Base-by-base conservation (phyloP, 1,139 yeast genomes). In the Arxiozyma bovina region DNA sequence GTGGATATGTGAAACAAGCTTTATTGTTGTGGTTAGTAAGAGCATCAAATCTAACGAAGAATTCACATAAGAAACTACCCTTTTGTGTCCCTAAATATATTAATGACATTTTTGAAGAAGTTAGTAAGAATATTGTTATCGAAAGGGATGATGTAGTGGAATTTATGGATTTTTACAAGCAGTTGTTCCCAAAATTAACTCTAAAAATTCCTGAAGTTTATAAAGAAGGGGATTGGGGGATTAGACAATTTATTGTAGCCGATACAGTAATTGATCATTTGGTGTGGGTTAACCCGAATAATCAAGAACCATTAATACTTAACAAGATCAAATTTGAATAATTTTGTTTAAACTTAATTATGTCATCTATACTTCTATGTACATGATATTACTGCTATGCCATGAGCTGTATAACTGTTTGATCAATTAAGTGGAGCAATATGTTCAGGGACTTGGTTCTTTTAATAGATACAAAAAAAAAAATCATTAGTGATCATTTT, bases 21-120 rank as follows among this genome's bases (percentile, higher is more conserved):
- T 74, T 87, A 71, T 67, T 84, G 18, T 67, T 85, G 48, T 86
- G 84, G 79, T 72, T 85, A 38, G 79, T 85, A 50, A 73, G 90
- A 57, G 77, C 81, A 56, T 73, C 75, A 55, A 85, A 83, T 63
- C 74, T 73, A 54, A 46, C 25, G 18, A 42, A 34, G 3, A 68
- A 72, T 5, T 69, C 69, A 6, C 77, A 78, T 54, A 55, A 61
- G 11, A 59, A 66, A 27, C 60, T 63, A 9, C 73, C 71, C 1
- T 68, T 66, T 34, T 70, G 67, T 38, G 69, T 80, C 21, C 87
- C 88, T 0, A 71, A 73, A 5, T 84, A 87, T 77, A 75, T 85
- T 11, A 63, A 63, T 17, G 65, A 70, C 0, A 69, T 73, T 12
- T 83, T 81, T 58, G 68, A 71, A 12, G 71, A 73, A 38, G 73